Percentiles rank a stretch among this genome's conserved stretches.
Evolutionary conservation across 495 filamentous ascomycete species (phyloP).

Genomic region (Podospora didyma): DNA sequence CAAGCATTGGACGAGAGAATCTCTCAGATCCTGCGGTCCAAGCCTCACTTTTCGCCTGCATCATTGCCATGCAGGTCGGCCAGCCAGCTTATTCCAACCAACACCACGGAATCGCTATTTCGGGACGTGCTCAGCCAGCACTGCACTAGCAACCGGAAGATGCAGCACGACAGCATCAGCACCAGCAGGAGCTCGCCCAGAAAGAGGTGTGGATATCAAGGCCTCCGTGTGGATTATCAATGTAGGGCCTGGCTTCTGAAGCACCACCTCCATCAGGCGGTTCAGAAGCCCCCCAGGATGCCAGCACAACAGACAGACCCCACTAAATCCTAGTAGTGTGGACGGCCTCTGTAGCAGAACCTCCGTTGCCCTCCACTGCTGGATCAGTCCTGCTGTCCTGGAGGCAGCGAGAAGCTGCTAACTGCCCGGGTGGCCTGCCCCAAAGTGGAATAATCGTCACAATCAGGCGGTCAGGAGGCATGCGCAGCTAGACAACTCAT

Average conservation of each 20-base stretch:
- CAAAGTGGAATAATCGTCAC: constrained; percentile 1
- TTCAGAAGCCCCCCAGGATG: constrained; percentile 14
- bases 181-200: not conserved
- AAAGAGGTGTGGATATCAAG: not conserved
- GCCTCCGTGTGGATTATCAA: not conserved
- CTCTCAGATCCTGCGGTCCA: constrained; percentile 6
- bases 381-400: constrained; percentile 5
- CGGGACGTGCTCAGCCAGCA: not conserved
- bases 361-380: constrained; percentile 14
- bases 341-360: constrained; percentile 10
- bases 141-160: not conserved
- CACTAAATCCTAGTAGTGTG: constrained; percentile 11
- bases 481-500: constrained; percentile 6
- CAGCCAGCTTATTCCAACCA: constrained; percentile 3
- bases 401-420: not conserved
- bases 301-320: constrained; percentile 20
- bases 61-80: constrained; percentile 17
- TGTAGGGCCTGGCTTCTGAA: not conserved
- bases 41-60: constrained; percentile 19
- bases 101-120: constrained; percentile 12
- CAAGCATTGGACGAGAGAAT: constrained; percentile 15
- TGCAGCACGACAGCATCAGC: not conserved
- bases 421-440: not conserved
- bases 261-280: not conserved
- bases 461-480: constrained; percentile 21